Conservation (phyloP, 306 rosid species). For the Delonix regia region DNA sequence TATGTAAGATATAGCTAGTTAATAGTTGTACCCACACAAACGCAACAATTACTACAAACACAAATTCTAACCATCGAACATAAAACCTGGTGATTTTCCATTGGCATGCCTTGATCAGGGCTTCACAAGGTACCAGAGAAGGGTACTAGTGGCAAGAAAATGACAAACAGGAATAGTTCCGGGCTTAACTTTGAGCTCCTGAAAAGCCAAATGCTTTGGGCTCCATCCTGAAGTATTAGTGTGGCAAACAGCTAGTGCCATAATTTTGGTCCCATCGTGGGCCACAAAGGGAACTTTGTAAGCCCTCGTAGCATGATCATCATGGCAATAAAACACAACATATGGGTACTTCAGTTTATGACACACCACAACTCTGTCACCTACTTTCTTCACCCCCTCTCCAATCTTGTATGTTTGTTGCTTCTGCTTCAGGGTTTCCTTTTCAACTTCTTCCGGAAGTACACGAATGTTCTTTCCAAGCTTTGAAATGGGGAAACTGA, state of each 20-base stretch:
- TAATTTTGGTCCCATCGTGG: slow-evolving; percentile 44
- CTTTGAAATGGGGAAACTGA: slow-evolving; percentile 52
- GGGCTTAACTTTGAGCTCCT: slow-evolving; percentile 55
- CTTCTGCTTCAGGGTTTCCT: neutral
- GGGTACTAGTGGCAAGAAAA: slow-evolving; percentile 46
- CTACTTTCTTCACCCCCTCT: slow-evolving; percentile 42
- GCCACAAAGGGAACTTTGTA: slow-evolving; percentile 50
- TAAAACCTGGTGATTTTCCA: too few relatives aligned
- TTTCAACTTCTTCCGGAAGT: slow-evolving; percentile 52
- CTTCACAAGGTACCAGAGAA: too few relatives aligned
- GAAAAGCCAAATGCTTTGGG: slow-evolving; percentile 47
- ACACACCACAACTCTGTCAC: slow-evolving; percentile 53
- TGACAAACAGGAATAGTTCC: slow-evolving; percentile 62
- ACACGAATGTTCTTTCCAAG: slow-evolving; percentile 49
- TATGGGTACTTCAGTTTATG: slow-evolving; percentile 52
- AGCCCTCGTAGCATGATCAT: slow-evolving; percentile 30
- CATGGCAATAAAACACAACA: slow-evolving; percentile 62
- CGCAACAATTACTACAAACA: too few relatives aligned
- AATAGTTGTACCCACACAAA: too few relatives aligned
- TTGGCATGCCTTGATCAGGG: too few relatives aligned
- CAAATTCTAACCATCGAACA: too few relatives aligned
- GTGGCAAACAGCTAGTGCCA: slow-evolving; percentile 64
- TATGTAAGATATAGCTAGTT: too few relatives aligned
- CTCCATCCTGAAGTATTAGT: slow-evolving; percentile 57
- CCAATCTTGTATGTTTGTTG: slow-evolving; percentile 34